A percentile compares a stretch with the other conserved stretches of the same genome.
These are phyloP conservation scores for Phytophthora sojae DNA, from an alignment of 352 stramenopile species.

Conservation along the genomic window DNA sequence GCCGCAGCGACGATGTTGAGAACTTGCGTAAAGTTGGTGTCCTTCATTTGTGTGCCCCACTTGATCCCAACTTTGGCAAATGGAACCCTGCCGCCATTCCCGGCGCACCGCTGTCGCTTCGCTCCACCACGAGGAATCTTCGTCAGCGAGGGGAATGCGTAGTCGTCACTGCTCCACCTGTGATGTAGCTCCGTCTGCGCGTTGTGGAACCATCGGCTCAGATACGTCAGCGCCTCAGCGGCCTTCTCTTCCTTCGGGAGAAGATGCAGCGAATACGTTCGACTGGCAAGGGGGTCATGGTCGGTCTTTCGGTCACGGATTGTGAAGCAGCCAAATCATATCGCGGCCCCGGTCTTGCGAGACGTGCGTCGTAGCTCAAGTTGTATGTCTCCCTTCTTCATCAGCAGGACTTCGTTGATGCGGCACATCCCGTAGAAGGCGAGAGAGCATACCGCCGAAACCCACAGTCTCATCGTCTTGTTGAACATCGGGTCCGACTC, in stretches of 20 bases:
- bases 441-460: too few relatives aligned
- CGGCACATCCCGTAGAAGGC: too few relatives aligned
- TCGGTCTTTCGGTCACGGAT: slow-evolving; percentile 18
- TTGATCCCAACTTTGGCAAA: slow-evolving; percentile 7
- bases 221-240: neutral
- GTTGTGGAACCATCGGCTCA: slow-evolving; percentile 5
- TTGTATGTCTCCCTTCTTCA: slow-evolving; percentile 18
- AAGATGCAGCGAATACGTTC: slow-evolving; percentile 6
- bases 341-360: neutral
- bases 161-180: neutral
- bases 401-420: neutral
- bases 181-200: neutral
- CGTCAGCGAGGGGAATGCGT: slow-evolving; percentile 6
- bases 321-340: slow-evolving; percentile 13
- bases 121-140: neutral
- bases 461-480: too few relatives aligned
- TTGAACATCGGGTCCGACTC: too few relatives aligned
- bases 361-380: slow-evolving; percentile 4
- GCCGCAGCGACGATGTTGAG: slow-evolving; percentile 16
- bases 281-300: slow-evolving; percentile 12
- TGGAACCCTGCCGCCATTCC: neutral
- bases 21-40: slow-evolving; percentile 23
- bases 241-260: neutral
- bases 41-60: slow-evolving; percentile 8
- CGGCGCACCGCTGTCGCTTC: neutral